Evolutionary conservation across 495 filamentous ascomycete species (phyloP).

Genomic region (Xylaria curta): DNA sequence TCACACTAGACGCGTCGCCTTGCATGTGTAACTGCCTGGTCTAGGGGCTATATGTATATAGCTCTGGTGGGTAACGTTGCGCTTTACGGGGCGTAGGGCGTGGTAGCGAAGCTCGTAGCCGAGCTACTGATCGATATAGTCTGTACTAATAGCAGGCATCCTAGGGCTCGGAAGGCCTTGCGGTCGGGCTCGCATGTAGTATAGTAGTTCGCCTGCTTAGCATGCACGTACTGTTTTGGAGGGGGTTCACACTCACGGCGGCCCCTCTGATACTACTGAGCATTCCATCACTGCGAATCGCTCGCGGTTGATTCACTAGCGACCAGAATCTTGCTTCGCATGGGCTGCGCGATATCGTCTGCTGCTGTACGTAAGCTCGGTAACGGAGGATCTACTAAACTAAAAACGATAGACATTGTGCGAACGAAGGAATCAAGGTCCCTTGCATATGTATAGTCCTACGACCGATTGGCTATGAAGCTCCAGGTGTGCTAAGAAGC

Average conservation of each 20-base stretch:
- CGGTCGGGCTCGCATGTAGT: neutral
- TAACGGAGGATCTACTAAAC: neutral
- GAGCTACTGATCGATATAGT: neutral
- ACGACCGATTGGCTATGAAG: neutral
- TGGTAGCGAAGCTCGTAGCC: neutral
- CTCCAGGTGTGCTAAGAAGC: no score
- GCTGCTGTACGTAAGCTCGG: neutral
- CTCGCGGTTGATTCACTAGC: neutral
- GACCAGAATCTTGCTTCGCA: neutral
- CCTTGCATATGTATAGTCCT: neutral
- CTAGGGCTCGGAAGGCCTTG: neutral
- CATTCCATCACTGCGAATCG: neutral
- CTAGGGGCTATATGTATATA: no score
- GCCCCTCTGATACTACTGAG: neutral
- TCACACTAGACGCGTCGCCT: neutral
- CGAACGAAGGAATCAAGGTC: neutral
- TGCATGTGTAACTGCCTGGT: neutral
- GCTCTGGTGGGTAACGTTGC: neutral
- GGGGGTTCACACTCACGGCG: neutral
- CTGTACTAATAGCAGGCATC: neutral
- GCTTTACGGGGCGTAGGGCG: neutral
- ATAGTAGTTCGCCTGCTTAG: neutral
- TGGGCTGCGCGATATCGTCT: neutral
- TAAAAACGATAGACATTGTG: neutral
- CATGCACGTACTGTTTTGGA: neutral